Evolutionary conservation across 2,329 filamentous ascomycete genomes (phyloP).

Genomic region (Penicillium sp.): DNA sequence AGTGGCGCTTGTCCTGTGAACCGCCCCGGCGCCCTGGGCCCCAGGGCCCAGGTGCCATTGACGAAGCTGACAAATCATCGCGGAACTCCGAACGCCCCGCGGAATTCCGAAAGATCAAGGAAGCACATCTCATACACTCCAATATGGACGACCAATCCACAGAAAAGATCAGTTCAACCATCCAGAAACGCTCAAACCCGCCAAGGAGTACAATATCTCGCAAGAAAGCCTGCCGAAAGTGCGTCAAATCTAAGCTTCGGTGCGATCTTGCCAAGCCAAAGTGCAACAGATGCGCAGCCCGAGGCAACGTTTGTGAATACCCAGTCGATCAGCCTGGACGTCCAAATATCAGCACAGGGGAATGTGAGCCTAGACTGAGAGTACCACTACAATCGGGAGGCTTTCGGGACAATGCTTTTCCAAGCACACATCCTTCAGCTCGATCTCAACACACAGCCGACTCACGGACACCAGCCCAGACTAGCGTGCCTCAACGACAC

Average conservation of each 20-base stretch:
- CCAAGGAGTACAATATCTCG: background rate
- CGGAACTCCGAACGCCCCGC: background rate
- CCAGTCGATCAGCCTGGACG: background rate
- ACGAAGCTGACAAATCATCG: background rate
- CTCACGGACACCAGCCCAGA: background rate
- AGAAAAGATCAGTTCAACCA: background rate
- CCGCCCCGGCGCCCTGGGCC: too few relatives aligned
- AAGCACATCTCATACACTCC: background rate
- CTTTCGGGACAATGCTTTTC: background rate
- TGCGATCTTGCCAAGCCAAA: conserved; percentile 19
- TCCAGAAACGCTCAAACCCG: background rate
- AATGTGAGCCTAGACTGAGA: background rate
- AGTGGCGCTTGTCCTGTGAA: too few relatives aligned
- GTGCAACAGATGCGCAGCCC: conserved; percentile 20
- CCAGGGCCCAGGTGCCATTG: too few relatives aligned
- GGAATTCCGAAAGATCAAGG: background rate
- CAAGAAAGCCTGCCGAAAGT: conserved; percentile 23
- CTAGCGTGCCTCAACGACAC: background rate
- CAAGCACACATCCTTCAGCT: background rate
- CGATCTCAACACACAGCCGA: background rate
- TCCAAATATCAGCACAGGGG: background rate
- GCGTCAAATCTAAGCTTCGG: conserved; percentile 21
- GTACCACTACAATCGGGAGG: background rate
- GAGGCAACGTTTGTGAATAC: conserved; percentile 20
- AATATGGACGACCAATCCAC: background rate